Evolutionary conservation across 768 basidiomycete species (phyloP).

Genomic region (Sarcodon aspratus): DNA sequence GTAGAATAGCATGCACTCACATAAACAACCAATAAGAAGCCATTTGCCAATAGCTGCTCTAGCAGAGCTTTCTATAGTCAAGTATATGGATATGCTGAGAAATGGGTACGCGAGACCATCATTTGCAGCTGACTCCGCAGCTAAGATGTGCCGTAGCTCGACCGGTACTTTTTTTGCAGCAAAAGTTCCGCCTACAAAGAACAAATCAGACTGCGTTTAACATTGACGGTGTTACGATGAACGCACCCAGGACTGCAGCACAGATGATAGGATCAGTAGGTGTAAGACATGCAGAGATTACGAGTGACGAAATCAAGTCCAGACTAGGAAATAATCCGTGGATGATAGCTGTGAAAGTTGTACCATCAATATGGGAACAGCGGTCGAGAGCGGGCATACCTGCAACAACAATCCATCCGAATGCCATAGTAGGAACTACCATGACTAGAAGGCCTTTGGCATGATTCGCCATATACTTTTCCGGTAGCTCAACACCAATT

Average conservation of each 20-base stretch:
- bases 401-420: slow-evolving; percentile 73
- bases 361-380: not conserved
- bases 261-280: slow-evolving; percentile 94
- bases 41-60: slow-evolving; percentile 68
- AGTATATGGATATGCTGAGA: slow-evolving; percentile 74
- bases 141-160: slow-evolving; percentile 70
- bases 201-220: not conserved
- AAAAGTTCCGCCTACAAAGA: slow-evolving; percentile 48
- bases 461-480: slow-evolving; percentile 73
- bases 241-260: slow-evolving; percentile 60
- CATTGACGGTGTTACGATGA: not conserved
- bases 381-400: slow-evolving; percentile 23
- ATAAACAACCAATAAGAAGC: slow-evolving; percentile 79
- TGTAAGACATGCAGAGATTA: slow-evolving; percentile 82
- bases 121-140: slow-evolving; percentile 90
- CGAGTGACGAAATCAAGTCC: slow-evolving; percentile 64
- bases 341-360: slow-evolving; percentile 40
- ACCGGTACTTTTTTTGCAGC: slow-evolving; percentile 59
- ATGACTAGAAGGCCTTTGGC: slow-evolving; percentile 56
- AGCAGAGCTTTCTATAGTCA: slow-evolving; percentile 58
- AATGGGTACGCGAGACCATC: slow-evolving; percentile 96
- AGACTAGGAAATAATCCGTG: slow-evolving; percentile 62
- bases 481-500: slow-evolving; percentile 88
- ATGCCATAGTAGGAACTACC: slow-evolving; percentile 78
- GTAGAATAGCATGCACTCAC: slow-evolving; percentile 26